Conservation (phyloP, 805 yeast genomes). For the Helenozyma baotianmanensis region DNA sequence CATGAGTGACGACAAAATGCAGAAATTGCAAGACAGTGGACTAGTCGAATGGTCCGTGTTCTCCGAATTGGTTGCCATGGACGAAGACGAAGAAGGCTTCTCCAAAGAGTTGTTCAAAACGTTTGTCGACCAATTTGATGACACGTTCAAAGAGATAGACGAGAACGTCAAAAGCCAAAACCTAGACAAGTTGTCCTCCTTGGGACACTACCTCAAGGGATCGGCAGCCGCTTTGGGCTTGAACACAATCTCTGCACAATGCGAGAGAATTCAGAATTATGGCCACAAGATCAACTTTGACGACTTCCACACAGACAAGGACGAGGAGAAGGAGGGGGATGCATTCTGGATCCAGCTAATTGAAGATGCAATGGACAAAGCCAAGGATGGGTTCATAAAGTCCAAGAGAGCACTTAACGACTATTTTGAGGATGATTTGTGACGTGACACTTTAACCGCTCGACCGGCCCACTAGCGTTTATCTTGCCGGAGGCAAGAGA, state of each 20-base stretch:
- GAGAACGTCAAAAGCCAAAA: constrained; percentile 43
- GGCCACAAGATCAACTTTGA: constrained; percentile 54
- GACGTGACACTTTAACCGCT: background rate
- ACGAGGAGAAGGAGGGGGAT: constrained; percentile 27
- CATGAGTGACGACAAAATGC: constrained; percentile 14
- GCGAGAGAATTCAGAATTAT: constrained; percentile 90
- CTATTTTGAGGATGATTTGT: constrained; percentile 39
- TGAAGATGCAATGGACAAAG: constrained; percentile 49
- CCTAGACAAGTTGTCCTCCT: constrained; percentile 57
- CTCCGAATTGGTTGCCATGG: constrained; percentile 87
- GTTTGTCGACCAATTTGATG: constrained; percentile 83
- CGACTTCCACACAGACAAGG: constrained; percentile 22
- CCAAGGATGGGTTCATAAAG: constrained; percentile 46
- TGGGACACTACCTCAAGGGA: constrained; percentile 94
- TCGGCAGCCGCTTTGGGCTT: constrained; percentile 93
- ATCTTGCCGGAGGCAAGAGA: too few species aligned
- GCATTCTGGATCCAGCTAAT: constrained; percentile 42
- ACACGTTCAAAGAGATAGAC: constrained; percentile 72
- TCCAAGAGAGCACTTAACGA: constrained; percentile 49
- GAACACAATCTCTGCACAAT: constrained; percentile 72
- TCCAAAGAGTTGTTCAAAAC: constrained; percentile 72
- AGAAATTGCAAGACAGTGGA: constrained; percentile 46
- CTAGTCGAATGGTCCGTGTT: constrained; percentile 86
- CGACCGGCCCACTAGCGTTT: too few species aligned
- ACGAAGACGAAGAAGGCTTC: constrained; percentile 93